Evolutionary conservation across 176 grass and related monocot species (phyloP).

Genomic region (Raddia distichophylla): DNA sequence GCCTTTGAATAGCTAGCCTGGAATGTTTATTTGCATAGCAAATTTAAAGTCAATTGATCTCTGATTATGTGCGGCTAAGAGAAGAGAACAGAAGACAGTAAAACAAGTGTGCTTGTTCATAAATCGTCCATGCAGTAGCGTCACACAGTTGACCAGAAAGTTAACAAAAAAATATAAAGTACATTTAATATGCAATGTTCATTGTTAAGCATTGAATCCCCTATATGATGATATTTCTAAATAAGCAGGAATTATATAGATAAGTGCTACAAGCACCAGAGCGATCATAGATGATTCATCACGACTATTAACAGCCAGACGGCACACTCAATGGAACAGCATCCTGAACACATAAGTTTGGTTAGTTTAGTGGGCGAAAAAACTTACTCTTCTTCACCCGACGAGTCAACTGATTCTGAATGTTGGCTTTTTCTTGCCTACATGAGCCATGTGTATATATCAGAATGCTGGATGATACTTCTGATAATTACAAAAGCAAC

Average conservation of each 20-base stretch:
- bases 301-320: slow-evolving; percentile 12
- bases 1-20: slow-evolving; percentile 98
- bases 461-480: slow-evolving; percentile 22
- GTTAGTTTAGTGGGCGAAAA: slow-evolving; percentile 24
- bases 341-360: slow-evolving; percentile 24
- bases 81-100: not conserved
- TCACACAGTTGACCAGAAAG: not conserved
- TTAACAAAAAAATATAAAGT: slow-evolving; percentile 8
- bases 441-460: slow-evolving; percentile 49
- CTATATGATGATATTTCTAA: slow-evolving; percentile 9
- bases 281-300: not conserved
- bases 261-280: not conserved
- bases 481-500: slow-evolving; percentile 10
- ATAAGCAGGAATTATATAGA: not conserved
- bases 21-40: slow-evolving; percentile 40
- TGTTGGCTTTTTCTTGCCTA: slow-evolving; percentile 86
- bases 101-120: slow-evolving; percentile 31
- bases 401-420: slow-evolving; percentile 86
- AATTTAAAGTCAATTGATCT: slow-evolving; percentile 24
- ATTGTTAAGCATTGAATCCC: not conserved
- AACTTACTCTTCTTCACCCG: slow-evolving; percentile 99
- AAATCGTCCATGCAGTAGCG: not conserved
- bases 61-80: slow-evolving; percentile 8
- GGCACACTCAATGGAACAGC: slow-evolving; percentile 17
- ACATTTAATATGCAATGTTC: slow-evolving; percentile 13